A percentile compares a stretch with the other conserved stretches of the same genome.
Conservation (phyloP, 495 filamentous ascomycete genomes). For the Rhypophila decipiens region DNA sequence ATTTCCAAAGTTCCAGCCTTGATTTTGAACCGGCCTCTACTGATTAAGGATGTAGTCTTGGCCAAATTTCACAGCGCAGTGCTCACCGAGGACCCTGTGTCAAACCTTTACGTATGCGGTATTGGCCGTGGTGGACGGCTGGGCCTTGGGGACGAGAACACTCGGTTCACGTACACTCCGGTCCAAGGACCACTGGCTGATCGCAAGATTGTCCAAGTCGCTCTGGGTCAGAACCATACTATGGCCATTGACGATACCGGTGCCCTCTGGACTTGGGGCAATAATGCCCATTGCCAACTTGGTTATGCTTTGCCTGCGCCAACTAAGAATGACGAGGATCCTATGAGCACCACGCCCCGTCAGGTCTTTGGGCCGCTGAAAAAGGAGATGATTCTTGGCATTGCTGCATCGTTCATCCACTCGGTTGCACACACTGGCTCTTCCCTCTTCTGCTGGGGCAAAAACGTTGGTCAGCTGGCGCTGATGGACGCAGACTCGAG, state of each 20-base stretch:
- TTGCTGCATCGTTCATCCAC: conserved; percentile 86
- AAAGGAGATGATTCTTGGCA: conserved; percentile 71
- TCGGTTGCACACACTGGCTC: conserved; percentile 78
- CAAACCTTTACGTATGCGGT: conserved; percentile 89
- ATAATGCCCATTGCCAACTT: conserved; percentile 78
- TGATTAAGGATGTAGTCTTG: conserved; percentile 71
- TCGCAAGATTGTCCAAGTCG: conserved; percentile 63
- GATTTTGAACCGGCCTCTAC: conserved; percentile 60
- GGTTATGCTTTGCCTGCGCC: conserved; percentile 61
- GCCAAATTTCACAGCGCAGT: conserved; percentile 91
- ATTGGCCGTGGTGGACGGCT: conserved; percentile 86
- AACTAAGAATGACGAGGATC: conserved; percentile 64
- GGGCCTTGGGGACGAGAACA: conserved; percentile 83
- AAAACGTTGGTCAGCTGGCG: conserved; percentile 91
- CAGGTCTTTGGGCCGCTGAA: conserved; percentile 91
- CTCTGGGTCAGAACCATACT: conserved; percentile 86
- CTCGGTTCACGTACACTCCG: conserved; percentile 74
- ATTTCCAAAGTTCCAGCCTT: conserved; percentile 56
- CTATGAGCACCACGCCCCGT: conserved; percentile 70
- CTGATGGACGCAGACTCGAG: conserved; percentile 91
- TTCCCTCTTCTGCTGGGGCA: conserved; percentile 89
- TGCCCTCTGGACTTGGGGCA: conserved; percentile 89
- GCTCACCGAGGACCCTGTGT: conserved; percentile 80
- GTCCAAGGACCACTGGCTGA: conserved; percentile 67
- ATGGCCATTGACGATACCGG: conserved; percentile 76